Conservation (phyloP, 768 basidiomycete species). For the Serendipita sp. region DNA sequence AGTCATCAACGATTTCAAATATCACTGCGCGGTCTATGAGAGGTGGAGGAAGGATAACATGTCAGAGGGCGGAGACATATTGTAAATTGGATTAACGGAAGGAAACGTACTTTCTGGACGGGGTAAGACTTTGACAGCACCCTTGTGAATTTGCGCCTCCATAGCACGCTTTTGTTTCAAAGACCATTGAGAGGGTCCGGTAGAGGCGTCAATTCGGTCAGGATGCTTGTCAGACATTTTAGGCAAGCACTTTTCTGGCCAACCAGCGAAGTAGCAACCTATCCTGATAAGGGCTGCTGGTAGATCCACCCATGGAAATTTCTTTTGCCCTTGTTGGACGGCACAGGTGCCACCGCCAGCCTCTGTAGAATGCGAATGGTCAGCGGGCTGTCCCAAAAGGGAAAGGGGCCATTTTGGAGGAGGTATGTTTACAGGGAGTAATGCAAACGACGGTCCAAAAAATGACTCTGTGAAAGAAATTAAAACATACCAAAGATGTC, state of each 20-base stretch:
- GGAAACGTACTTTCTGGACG: slow-evolving; percentile 3
- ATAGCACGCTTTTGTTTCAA: slow-evolving; percentile 5
- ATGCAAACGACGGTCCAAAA: not conserved
- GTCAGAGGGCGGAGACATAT: not conserved
- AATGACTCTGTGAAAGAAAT: not conserved
- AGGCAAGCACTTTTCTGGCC: slow-evolving; percentile 6
- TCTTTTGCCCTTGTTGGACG: slow-evolving; percentile 5
- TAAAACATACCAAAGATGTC: not conserved
- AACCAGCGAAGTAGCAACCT: slow-evolving; percentile 5
- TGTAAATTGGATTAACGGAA: not conserved
- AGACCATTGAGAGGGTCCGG: slow-evolving; percentile 4
- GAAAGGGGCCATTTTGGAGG: not conserved
- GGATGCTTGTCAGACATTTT: slow-evolving; percentile 6
- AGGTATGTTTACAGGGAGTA: not conserved
- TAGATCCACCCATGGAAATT: slow-evolving; percentile 2
- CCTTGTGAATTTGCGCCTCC: slow-evolving; percentile 3
- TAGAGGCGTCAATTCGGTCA: slow-evolving; percentile 3
- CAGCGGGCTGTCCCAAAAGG: no score
- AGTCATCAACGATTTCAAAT: slow-evolving; percentile 4
- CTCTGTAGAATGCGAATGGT: not conserved
- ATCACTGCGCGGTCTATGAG: slow-evolving; percentile 1
- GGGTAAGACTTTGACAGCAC: slow-evolving; percentile 2
- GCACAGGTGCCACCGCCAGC: slow-evolving; percentile 3
- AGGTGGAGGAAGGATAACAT: not conserved
- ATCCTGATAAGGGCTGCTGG: not conserved